Evolutionary conservation across 768 basidiomycete genomes (phyloP), one percentile per base, ranked within the genome.

Genomic region (Lanmaoa pseudosensibilis): DNA sequence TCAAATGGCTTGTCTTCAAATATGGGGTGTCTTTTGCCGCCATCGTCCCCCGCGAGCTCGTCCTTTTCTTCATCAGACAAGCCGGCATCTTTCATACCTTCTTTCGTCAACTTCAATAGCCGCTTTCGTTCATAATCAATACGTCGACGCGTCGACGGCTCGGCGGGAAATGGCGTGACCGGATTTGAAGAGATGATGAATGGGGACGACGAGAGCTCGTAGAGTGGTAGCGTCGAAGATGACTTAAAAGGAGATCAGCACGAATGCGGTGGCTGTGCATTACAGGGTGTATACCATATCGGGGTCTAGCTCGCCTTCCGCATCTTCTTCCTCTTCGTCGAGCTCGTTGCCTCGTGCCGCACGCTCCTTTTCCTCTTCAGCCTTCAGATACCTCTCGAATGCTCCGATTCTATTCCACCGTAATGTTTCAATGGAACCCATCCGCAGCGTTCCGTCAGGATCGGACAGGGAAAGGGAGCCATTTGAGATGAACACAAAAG

Each of bases 401-500:
- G 63, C 61, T 3, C 65, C 65, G 16, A 72, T 55, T 36, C 66
- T 58, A 40, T 71, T 71, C 69, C 69, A 71, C 2, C 71, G 69
- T 15, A 64, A n/a, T 12, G 66, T 65, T 18, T 70, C 61, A 11
- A 71, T 38, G 2, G 56, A 46, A 25, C 69, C 63, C 50, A 67
- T 61, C 4, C 60, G 65, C 46, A 70, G 52, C 23, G 65, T 64
- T 19, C 32, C 57, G 1, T 55, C 62, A 2, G 69, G 71, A 41
- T 65, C 21, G 10, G 61, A 66, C 27, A 71, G 30, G n/a, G 65
- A 68, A 37, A 70, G 39, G 3, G 69, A 72, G 0, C 83, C 83
- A 21, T 73, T 71, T 1, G 84, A 85, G 8, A 63, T 61, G 67
- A 90, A 88, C 11, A 88, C 74, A 56, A 78, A 78, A 0, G 88